These are phyloP conservation scores for Amesomyces nigricolor DNA, from an alignment of 2,329 filamentous ascomycete genomes.

Conservation along the genomic window DNA sequence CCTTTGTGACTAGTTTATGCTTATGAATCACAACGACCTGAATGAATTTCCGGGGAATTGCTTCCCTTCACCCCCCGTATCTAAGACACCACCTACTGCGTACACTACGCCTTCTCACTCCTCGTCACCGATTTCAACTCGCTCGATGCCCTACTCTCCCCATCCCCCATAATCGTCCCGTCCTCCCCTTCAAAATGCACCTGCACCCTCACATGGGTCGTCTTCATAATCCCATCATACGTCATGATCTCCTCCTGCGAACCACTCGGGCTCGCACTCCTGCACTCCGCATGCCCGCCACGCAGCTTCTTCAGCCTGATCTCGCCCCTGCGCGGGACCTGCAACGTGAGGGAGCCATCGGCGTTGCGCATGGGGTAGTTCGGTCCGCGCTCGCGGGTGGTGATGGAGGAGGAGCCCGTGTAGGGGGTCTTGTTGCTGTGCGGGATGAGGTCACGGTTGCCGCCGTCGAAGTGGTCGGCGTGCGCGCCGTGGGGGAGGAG, in stretches of 20 bases:
- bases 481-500: slow-evolving; percentile 22
- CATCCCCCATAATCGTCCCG: neutral
- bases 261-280: slow-evolving; percentile 28
- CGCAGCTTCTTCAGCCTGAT: slow-evolving; percentile 19
- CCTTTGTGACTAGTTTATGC: too few species aligned
- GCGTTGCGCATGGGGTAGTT: neutral
- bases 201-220: slow-evolving; percentile 25
- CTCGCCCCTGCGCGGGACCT: neutral
- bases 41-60: too few species aligned
- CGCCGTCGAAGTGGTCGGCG: slow-evolving; percentile 21
- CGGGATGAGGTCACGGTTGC: neutral
- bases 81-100: neutral
- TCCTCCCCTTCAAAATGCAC: slow-evolving; percentile 14
- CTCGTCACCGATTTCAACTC: neutral
- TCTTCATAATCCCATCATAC: slow-evolving; percentile 32
- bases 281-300: slow-evolving; percentile 23
- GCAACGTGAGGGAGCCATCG: neutral
- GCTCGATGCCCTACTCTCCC: slow-evolving; percentile 2
- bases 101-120: neutral
- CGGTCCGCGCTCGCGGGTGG: too few species aligned
- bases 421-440: slow-evolving; percentile 3
- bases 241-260: slow-evolving; percentile 34
- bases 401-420: neutral
- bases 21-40: too few species aligned
- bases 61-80: neutral